A percentile compares a stretch with the other conserved stretches of the same genome.
These are phyloP conservation scores for Helminthosporium solani DNA, from an alignment of 2,329 filamentous ascomycete species.

Conservation along the genomic window DNA sequence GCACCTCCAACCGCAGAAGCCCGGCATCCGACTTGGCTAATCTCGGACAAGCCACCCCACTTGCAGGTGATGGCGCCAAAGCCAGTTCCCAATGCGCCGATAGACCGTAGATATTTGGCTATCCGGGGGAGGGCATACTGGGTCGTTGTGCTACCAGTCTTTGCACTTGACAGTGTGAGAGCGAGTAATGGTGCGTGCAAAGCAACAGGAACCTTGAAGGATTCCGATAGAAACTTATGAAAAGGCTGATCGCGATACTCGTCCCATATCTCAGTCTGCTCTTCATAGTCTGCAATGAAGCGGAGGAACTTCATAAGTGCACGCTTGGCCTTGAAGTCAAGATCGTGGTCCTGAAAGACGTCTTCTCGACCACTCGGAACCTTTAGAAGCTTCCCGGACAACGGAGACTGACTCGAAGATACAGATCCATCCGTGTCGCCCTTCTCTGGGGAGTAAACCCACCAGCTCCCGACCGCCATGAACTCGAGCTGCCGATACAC, in stretches of 20 bases:
- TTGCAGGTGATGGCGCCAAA: slow-evolving; percentile 90
- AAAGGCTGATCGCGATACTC: slow-evolving; percentile 57
- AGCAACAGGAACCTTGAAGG: slow-evolving; percentile 58
- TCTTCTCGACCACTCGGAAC: slow-evolving; percentile 91
- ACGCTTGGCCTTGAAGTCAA: slow-evolving; percentile 80
- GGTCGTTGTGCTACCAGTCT: slow-evolving; percentile 56
- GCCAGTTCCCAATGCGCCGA: slow-evolving; percentile 82
- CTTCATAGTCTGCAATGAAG: slow-evolving; percentile 74
- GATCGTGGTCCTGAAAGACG: slow-evolving; percentile 75
- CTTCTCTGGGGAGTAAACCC: slow-evolving; percentile 59
- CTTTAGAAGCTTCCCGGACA: slow-evolving; percentile 54
- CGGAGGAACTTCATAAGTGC: slow-evolving; percentile 91
- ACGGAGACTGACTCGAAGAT: slow-evolving; percentile 4
- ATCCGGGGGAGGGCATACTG: slow-evolving; percentile 73
- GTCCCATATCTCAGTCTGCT: slow-evolving; percentile 61
- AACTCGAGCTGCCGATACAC: slow-evolving; percentile 91
- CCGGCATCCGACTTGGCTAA: slow-evolving; percentile 87
- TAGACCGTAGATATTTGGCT: slow-evolving; percentile 77
- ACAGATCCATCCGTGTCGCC: neutral
- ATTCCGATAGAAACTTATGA: slow-evolving; percentile 57
- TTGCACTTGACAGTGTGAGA: slow-evolving; percentile 70
- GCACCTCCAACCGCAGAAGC: slow-evolving; percentile 88
- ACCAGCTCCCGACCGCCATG: slow-evolving; percentile 89
- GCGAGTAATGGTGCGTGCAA: slow-evolving; percentile 67
- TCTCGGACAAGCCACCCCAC: slow-evolving; percentile 87